Evolutionary conservation across 2,329 filamentous ascomycete species (phyloP), one percentile per base, ranked within the genome.

Genomic region (Elsinoe arachidis): DNA sequence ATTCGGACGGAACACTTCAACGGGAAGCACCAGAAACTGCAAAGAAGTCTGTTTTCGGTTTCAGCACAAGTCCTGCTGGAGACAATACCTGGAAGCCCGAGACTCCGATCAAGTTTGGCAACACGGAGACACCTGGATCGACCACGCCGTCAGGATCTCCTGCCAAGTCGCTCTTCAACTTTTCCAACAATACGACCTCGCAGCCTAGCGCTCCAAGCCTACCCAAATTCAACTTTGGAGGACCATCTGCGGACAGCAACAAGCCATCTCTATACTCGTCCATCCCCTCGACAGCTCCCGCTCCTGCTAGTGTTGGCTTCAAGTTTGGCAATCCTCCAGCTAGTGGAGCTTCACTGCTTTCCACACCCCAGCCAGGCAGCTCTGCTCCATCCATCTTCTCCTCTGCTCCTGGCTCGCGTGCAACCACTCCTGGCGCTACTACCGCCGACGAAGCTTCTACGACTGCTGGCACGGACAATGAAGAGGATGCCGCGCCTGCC

Each of bases 11-110:
- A 2, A 56, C 37, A 12, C 51, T 52, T 17, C 33, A 60, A 41
- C 35, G 49, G 9, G 58, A 60, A 6, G 21, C 17, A 12, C 33
- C 53, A n/a, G 19, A 17, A 2, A 57, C 39, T 5, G 43, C 55
- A 12, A 44, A 35, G n/a, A 59, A 53, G 43, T 30, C 37, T 17
- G 26, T 56, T 33, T 54, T 62, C 59, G 55, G 56, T 30, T 57
- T 43, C 17, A 57, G 41, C 14, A 59, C 39, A 10, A 64, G 62
- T 37, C 61, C 64, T 35, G 61, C 59, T 17, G 64, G 64, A 19
- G 74, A 78, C 61, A 70, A 78, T 52, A 78, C 76, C 2, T 79
- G 75, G 75, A 77, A 76, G 61, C 68, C 68, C 6, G 70, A 72
- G 43, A 72, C 69, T 3, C 73, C 75, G 3, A 77, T 79, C 63